These are phyloP conservation scores for Colletotrichum musae DNA, from an alignment of 2,329 filamentous ascomycete species.

Conservation along the genomic window DNA sequence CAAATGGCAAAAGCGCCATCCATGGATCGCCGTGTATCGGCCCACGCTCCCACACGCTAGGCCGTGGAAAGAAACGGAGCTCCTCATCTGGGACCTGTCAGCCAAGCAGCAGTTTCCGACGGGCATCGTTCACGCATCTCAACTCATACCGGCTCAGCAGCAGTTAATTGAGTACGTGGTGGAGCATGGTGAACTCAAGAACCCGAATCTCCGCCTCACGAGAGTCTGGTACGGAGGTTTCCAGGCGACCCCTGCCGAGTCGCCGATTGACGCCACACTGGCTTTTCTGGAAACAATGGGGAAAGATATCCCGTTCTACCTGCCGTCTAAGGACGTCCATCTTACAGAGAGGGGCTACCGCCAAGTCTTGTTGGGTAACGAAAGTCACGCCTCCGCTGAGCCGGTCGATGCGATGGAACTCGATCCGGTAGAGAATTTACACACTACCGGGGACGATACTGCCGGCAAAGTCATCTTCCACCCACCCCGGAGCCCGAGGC, in stretches of 20 bases:
- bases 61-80: slow-evolving; percentile 55
- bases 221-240: slow-evolving; percentile 63
- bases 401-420: slow-evolving; percentile 32
- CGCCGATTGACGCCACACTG: slow-evolving; percentile 60
- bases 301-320: slow-evolving; percentile 48
- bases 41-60: slow-evolving; percentile 55
- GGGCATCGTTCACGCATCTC: slow-evolving; percentile 46
- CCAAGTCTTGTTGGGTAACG: slow-evolving; percentile 42
- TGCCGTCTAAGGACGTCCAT: slow-evolving; percentile 52
- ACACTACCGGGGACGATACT: slow-evolving; percentile 43
- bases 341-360: slow-evolving; percentile 57
- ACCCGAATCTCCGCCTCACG: slow-evolving; percentile 52
- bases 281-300: slow-evolving; percentile 53
- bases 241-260: slow-evolving; percentile 42
- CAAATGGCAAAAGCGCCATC: slow-evolving; percentile 52
- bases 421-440: slow-evolving; percentile 24
- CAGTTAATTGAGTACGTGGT: slow-evolving; percentile 57
- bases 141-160: slow-evolving; percentile 63
- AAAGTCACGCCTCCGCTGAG: background rate
- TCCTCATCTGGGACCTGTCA: slow-evolving; percentile 69
- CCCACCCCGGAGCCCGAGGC: slow-evolving; percentile 55
- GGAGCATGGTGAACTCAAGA: slow-evolving; percentile 48
- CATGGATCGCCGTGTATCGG: slow-evolving; percentile 67
- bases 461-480: slow-evolving; percentile 60
- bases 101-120: slow-evolving; percentile 46